phyloP scores from a whole-genome alignment of 78 protist species.

The Protostelium mycophagum region DNA sequence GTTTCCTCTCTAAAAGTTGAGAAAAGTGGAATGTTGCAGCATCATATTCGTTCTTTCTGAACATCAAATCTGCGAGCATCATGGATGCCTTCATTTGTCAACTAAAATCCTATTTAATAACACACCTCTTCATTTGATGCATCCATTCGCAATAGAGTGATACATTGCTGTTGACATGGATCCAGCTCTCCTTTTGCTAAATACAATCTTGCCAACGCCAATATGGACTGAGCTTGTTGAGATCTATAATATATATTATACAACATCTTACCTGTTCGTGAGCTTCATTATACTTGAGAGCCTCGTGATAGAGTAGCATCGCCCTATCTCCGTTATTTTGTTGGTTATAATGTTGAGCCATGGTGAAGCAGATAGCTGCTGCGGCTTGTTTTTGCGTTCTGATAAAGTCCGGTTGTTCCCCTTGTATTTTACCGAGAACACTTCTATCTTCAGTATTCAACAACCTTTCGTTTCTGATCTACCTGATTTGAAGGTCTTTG shows the following conservation, averaged over 20 bases:
- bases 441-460: neutral
- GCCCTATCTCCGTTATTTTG: constrained; percentile 12
- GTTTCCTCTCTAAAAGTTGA: constrained; percentile 50
- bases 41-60: constrained; percentile 28
- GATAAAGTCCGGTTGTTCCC: constrained; percentile 33
- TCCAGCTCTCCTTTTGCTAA: constrained; percentile 41
- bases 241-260: neutral
- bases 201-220: constrained; percentile 53
- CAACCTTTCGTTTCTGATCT: neutral
- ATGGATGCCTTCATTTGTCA: too few relatives aligned
- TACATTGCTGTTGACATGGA: constrained; percentile 31
- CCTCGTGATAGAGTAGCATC: constrained; percentile 21
- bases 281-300: constrained; percentile 33
- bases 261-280: neutral
- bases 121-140: constrained; percentile 32
- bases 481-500: neutral
- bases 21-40: constrained; percentile 47
- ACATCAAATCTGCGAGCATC: constrained; percentile 73
- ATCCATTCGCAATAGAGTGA: constrained; percentile 32
- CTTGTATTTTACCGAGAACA: neutral
- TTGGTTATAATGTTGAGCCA: constrained; percentile 25
- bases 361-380: constrained; percentile 7
- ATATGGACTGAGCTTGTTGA: neutral
- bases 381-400: neutral
- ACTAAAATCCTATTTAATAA: too few relatives aligned